Conservation (phyloP, 2,329 filamentous ascomycete species). For the Bertia moriformis region DNA sequence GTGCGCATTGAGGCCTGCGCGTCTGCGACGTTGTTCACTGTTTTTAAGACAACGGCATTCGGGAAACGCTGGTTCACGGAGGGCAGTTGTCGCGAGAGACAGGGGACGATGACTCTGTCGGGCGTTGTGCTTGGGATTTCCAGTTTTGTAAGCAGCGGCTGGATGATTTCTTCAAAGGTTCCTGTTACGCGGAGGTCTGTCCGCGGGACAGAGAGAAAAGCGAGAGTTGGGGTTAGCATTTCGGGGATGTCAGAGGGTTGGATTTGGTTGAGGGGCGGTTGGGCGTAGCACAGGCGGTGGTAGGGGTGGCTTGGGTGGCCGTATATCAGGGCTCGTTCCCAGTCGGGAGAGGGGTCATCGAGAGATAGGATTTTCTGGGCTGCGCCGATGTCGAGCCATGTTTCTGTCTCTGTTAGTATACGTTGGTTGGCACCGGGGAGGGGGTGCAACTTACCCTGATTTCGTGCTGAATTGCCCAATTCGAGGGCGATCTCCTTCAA, state of each 20-base stretch:
- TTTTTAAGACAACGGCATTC: constrained; percentile 4
- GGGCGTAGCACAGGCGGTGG: constrained; percentile 6
- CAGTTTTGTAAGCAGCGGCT: constrained; percentile 7
- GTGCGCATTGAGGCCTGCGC: constrained; percentile 10
- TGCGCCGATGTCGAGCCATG: constrained; percentile 1
- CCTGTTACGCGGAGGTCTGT: constrained; percentile 6
- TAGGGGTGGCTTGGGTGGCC: constrained; percentile 9
- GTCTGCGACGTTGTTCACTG: constrained; percentile 5
- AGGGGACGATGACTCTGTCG: constrained; percentile 6
- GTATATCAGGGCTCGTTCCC: constrained; percentile 6
- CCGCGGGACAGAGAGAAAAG: constrained; percentile 7
- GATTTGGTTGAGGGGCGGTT: constrained; percentile 4
- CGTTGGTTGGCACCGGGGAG: neutral
- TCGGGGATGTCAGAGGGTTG: constrained; percentile 5
- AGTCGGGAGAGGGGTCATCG: constrained; percentile 2
- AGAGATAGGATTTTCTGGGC: neutral
- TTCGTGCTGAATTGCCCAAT: constrained; percentile 4
- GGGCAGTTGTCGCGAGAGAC: constrained; percentile 8
- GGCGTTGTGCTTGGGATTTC: constrained; percentile 2
- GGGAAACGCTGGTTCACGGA: constrained; percentile 6
- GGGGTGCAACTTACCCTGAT: constrained; percentile 7
- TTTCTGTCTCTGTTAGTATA: neutral
- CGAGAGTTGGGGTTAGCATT: constrained; percentile 6
- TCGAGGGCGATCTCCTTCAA: constrained; percentile 4
- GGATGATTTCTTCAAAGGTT: constrained; percentile 6